Evolutionary conservation across 148 eudicot genomes (phyloP).

Genomic region (Diospyros kaki): DNA sequence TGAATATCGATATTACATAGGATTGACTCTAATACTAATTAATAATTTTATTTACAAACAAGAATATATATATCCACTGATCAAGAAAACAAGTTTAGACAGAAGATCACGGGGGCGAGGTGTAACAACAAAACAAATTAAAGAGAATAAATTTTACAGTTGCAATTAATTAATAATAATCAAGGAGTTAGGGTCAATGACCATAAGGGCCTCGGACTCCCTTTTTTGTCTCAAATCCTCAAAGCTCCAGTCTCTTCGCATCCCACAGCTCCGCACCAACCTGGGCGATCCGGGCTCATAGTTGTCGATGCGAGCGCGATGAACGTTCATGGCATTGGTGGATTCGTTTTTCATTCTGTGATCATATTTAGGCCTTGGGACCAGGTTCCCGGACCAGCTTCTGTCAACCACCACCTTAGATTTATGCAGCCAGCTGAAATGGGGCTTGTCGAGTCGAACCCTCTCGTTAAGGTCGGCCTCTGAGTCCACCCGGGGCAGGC

Average conservation of each 20-base stretch:
- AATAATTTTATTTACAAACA: too few relatives aligned
- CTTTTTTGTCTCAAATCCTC: conserved; percentile 19
- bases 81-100: too few relatives aligned
- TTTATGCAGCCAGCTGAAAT: neutral
- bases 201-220: neutral
- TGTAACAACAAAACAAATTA: too few relatives aligned
- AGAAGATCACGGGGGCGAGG: too few relatives aligned
- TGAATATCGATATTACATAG: too few relatives aligned
- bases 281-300: conserved; percentile 41
- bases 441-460: neutral
- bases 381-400: conserved; percentile 42
- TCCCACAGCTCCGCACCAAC: conserved; percentile 19
- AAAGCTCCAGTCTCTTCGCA: conserved; percentile 12
- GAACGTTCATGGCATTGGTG: too few relatives aligned
- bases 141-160: too few relatives aligned
- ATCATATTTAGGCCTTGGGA: conserved; percentile 13
- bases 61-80: too few relatives aligned
- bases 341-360: too few relatives aligned
- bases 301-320: conserved; percentile 2
- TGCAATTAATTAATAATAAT: too few relatives aligned
- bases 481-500: conserved; percentile 38
- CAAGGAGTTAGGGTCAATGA: too few relatives aligned
- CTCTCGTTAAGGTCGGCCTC: conserved; percentile 12
- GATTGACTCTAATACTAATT: too few relatives aligned
- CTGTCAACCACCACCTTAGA: conserved; percentile 27